These are phyloP conservation scores for Penicillium sp. DNA, from an alignment of 2,329 filamentous ascomycete genomes.

Conservation along the genomic window DNA sequence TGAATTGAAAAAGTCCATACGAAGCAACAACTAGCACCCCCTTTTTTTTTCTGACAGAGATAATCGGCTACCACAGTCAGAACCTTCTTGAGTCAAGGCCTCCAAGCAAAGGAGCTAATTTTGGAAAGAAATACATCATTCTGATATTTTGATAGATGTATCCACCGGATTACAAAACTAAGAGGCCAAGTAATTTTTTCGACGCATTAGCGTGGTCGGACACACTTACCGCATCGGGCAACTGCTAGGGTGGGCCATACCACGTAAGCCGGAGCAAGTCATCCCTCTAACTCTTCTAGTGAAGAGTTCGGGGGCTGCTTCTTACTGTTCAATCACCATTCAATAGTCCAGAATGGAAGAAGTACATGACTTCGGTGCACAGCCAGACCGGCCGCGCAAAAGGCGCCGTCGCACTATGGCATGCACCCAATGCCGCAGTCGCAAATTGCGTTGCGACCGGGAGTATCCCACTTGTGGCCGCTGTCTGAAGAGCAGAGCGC, in stretches of 20 bases:
- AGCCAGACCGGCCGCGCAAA: constrained; percentile 35
- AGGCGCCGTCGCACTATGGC: constrained; percentile 42
- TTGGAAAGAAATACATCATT: neutral
- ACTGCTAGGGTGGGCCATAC: constrained; percentile 4
- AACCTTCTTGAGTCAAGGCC: no score
- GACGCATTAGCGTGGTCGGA: constrained; percentile 1
- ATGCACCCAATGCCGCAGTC: constrained; percentile 43
- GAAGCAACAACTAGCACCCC: no score
- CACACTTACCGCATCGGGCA: constrained; percentile 18
- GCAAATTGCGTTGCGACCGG: constrained; percentile 46
- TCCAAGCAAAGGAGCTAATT: no score
- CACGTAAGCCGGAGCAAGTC: constrained; percentile 10
- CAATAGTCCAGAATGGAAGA: constrained; percentile 11
- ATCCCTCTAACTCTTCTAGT: neutral
- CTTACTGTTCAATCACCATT: neutral
- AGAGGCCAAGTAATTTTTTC: neutral
- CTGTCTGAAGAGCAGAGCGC: constrained; percentile 39
- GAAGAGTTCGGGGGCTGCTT: neutral
- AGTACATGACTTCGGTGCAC: constrained; percentile 9
- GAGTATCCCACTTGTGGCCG: constrained; percentile 43
- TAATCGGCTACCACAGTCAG: no score
- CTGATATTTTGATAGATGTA: neutral
- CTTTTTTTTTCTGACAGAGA: no score
- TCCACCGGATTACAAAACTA: neutral
- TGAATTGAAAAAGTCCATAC: no score